A percentile compares a stretch with the other conserved stretches of the same genome.
phyloP scores from a whole-genome alignment of 352 stramenopile genomes.

The Phytophthora litchii region DNA sequence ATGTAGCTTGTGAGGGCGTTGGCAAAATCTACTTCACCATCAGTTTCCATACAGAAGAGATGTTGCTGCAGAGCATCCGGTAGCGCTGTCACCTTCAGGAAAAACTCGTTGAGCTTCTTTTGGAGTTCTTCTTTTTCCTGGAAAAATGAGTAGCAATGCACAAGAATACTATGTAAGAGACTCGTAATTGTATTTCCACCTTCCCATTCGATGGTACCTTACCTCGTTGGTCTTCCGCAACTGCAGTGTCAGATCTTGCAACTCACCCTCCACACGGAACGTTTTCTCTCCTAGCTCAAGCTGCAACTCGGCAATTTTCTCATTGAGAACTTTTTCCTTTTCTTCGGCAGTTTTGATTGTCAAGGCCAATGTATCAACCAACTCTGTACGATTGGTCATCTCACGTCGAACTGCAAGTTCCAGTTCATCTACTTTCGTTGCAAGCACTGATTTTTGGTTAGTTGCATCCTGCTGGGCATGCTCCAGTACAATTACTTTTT shows the following conservation, averaged over 20 bases:
- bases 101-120: constrained; percentile 80
- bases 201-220: constrained; percentile 1
- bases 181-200: neutral
- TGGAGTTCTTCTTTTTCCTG: constrained; percentile 85
- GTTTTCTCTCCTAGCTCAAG: constrained; percentile 70
- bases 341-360: constrained; percentile 63
- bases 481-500: constrained; percentile 50
- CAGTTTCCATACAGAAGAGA: constrained; percentile 56
- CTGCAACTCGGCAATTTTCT: constrained; percentile 52
- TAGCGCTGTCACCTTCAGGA: constrained; percentile 73
- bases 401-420: constrained; percentile 63
- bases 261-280: constrained; percentile 62
- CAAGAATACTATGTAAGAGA: neutral
- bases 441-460: constrained; percentile 42
- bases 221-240: constrained; percentile 76
- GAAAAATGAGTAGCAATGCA: neutral
- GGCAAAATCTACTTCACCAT: constrained; percentile 63
- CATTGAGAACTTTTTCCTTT: constrained; percentile 53
- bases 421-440: constrained; percentile 57
- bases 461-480: constrained; percentile 42
- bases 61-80: constrained; percentile 75
- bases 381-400: constrained; percentile 65
- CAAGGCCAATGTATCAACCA: constrained; percentile 73
- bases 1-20: constrained; percentile 80
- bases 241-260: constrained; percentile 57